A percentile compares a stretch with the other conserved stretches of the same genome.
phyloP scores from a whole-genome alignment of 495 filamentous ascomycete genomes.

The Lepraria neglecta region DNA sequence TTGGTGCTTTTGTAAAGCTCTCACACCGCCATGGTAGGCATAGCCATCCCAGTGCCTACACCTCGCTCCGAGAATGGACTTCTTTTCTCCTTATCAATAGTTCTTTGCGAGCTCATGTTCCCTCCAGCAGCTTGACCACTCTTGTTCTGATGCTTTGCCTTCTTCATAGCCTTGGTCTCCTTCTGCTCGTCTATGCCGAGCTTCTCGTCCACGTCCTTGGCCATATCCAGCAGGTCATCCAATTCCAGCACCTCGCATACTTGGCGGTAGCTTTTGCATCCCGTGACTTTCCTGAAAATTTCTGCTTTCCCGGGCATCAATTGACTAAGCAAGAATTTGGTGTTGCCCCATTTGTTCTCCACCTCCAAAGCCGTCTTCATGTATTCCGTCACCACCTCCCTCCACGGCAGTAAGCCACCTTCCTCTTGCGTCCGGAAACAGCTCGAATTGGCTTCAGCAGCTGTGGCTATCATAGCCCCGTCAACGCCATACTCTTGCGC shows the following conservation, averaged over 20 bases:
- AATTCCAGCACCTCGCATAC: slow-evolving; percentile 56
- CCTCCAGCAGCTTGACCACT: slow-evolving; percentile 38
- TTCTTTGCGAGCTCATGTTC: slow-evolving; percentile 29
- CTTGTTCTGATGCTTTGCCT: slow-evolving; percentile 41
- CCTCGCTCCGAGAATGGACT: slow-evolving; percentile 34
- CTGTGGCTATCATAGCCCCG: slow-evolving; percentile 93
- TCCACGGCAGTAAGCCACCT: slow-evolving; percentile 64
- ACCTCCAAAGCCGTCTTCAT: slow-evolving; percentile 61
- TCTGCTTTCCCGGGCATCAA: slow-evolving; percentile 73
- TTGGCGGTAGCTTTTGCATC: slow-evolving; percentile 57
- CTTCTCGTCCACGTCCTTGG: slow-evolving; percentile 56
- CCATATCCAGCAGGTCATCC: slow-evolving; percentile 51
- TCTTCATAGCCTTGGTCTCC: slow-evolving; percentile 44
- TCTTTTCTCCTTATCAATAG: slow-evolving; percentile 24
- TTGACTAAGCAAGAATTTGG: slow-evolving; percentile 80
- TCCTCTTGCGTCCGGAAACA: slow-evolving; percentile 63
- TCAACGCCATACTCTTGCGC: slow-evolving; percentile 73
- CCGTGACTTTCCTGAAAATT: slow-evolving; percentile 48
- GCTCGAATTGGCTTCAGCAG: slow-evolving; percentile 81
- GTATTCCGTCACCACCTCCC: slow-evolving; percentile 67
- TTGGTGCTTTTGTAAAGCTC: not conserved
- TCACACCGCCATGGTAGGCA: slow-evolving; percentile 22
- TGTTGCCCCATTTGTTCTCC: slow-evolving; percentile 84
- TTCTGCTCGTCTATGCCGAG: slow-evolving; percentile 51
- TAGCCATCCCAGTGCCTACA: not conserved